Base-by-base conservation (phyloP, 148 eudicot genomes). In the Rhododendron vialii region DNA sequence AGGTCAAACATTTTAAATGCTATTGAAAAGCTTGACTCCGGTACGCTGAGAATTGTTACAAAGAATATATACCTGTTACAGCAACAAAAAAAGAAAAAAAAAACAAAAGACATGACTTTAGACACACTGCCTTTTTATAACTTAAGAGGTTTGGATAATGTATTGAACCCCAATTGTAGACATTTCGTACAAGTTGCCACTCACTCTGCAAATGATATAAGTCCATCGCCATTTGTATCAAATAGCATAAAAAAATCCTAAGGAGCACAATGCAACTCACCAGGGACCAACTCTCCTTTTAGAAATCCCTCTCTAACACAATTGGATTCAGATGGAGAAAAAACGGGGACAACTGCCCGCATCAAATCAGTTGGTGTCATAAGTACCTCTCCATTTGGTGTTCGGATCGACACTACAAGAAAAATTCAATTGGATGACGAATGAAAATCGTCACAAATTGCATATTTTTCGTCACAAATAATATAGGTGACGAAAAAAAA, bases 71-170 rank as follows among this genome's bases (percentile, higher is more conserved):
- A 91, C 92, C 93, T 93, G 92, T 85, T 45, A 88, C 82, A 78
- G 30, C 15, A 24, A 78, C 15, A n/a, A 13, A 50, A 24, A 4
- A 36, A 36, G 3, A 0, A 38, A 35, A 35, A 33, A 0, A 30
- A 30, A 30, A 30, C 30, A 76, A 17, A 38, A 18, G 10, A 17
- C 1, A 35, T 4, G 5, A 76, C 48, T 17, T 20, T 41, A 76
- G n/a, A 75, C 8, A 75, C 45, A 75, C 7, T 26, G 45, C 30
- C 41, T 30, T 36, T 36, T 94, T 95, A 45, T 95, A 89, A 84
- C 95, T 98, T 2, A 95, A 96, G 28, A 96, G 93, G 84, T 96
- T 95, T 55, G 94, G 90, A 65, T 93, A 87, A 93, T 12, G 93
- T 92, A 51, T 92, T 87, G 82, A 95, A 94, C 38, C 9, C 74